Percentiles rank a stretch among this genome's conserved stretches.
These are phyloP conservation scores for Retiboletus flavoniger DNA, from an alignment of 1,284 basidiomycete species.

Conservation along the genomic window DNA sequence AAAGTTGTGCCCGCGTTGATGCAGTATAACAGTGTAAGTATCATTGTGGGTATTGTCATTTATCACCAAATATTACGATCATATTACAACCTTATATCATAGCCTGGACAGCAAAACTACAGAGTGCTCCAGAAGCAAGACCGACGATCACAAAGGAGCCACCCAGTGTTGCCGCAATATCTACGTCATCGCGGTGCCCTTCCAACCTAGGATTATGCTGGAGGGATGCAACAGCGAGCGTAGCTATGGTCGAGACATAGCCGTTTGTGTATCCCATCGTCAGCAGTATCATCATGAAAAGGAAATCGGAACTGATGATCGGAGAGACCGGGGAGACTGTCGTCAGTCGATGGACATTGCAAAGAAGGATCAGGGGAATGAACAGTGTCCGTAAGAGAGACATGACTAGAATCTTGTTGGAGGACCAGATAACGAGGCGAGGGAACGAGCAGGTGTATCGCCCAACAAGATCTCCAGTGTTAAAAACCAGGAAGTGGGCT, in stretches of 20 bases:
- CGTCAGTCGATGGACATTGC: slow-evolving; percentile 62
- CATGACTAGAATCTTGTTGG: slow-evolving; percentile 55
- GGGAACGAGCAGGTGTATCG: slow-evolving; percentile 73
- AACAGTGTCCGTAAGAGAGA: slow-evolving; percentile 75
- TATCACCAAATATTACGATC: neutral
- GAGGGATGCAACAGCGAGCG: slow-evolving; percentile 72
- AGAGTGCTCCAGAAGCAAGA: slow-evolving; percentile 68
- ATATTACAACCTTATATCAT: slow-evolving; percentile 52
- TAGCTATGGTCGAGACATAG: slow-evolving; percentile 64
- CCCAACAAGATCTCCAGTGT: slow-evolving; percentile 76
- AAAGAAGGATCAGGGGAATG: slow-evolving; percentile 81
- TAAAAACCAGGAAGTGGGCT: slow-evolving; percentile 72
- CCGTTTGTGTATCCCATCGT: slow-evolving; percentile 78
- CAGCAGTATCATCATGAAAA: slow-evolving; percentile 74
- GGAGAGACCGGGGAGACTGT: slow-evolving; percentile 36
- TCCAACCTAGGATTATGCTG: slow-evolving; percentile 68
- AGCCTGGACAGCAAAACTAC: slow-evolving; percentile 75
- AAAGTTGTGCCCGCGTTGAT: no score
- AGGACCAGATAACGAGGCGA: slow-evolving; percentile 64
- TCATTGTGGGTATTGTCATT: neutral
- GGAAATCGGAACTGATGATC: slow-evolving; percentile 67
- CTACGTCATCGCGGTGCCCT: slow-evolving; percentile 70
- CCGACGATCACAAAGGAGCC: slow-evolving; percentile 80
- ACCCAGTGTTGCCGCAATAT: slow-evolving; percentile 78
- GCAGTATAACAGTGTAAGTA: neutral